Conservation (phyloP, 208 protist species). For the Trichomonas gallinae region DNA sequence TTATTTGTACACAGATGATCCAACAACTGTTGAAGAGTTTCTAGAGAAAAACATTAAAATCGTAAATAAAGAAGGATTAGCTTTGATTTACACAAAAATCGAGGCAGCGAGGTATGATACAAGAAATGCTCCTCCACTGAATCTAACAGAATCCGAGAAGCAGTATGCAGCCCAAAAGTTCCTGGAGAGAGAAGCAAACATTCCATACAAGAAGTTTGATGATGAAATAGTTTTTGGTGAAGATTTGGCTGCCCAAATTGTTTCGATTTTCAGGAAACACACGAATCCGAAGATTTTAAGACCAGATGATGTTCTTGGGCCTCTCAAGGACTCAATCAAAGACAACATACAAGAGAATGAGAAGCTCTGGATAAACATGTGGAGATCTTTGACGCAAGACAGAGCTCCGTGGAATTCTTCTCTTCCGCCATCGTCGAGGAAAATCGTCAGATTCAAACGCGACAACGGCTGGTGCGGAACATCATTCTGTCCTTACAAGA, state of each 20-base stretch:
- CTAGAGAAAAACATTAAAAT: too few relatives aligned
- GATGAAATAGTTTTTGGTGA: neutral
- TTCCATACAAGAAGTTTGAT: neutral
- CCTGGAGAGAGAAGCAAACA: too few relatives aligned
- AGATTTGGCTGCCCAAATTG: neutral
- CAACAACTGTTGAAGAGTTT: too few relatives aligned
- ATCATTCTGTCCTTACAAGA: neutral
- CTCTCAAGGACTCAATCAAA: neutral
- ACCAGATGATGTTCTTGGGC: neutral
- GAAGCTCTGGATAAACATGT: neutral
- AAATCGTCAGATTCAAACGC: neutral
- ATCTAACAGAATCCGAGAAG: too few relatives aligned
- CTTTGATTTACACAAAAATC: too few relatives aligned
- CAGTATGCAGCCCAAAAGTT: too few relatives aligned
- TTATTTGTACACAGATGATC: too few relatives aligned
- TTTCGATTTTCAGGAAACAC: neutral
- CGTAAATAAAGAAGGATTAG: too few relatives aligned
- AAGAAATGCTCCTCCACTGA: too few relatives aligned
- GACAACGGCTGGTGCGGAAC: neutral
- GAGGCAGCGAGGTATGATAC: too few relatives aligned
- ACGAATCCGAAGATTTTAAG: neutral
- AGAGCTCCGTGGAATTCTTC: neutral
- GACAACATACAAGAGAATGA: neutral
- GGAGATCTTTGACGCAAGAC: neutral
- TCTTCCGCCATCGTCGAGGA: neutral